Conservation (phyloP, 2,329 filamentous ascomycete genomes). For the Talaromyces sp. region DNA sequence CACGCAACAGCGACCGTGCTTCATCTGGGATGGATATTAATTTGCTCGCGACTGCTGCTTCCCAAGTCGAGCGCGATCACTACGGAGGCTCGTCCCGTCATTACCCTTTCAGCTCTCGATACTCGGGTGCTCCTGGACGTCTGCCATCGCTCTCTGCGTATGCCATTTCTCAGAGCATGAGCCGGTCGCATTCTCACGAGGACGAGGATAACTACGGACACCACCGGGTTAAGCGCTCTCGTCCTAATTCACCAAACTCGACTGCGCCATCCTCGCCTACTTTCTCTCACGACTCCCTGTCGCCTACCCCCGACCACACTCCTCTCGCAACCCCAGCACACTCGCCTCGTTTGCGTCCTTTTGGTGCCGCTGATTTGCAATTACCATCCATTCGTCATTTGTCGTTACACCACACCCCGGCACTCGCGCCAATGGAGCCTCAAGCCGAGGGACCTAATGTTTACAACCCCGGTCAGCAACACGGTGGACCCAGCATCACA, state of each 20-base stretch:
- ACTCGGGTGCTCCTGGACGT: conserved; percentile 52
- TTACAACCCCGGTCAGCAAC: conserved; percentile 56
- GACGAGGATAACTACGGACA: conserved; percentile 54
- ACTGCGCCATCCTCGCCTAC: conserved; percentile 94
- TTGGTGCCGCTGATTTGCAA: conserved; percentile 69
- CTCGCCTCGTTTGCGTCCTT: conserved; percentile 83
- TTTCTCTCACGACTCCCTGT: conserved; percentile 92
- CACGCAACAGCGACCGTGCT: conserved; percentile 30
- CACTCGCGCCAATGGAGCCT: conserved; percentile 69
- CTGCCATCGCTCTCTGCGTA: conserved; percentile 78
- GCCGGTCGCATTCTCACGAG: conserved; percentile 78
- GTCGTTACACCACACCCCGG: conserved; percentile 64
- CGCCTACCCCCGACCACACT: conserved; percentile 95
- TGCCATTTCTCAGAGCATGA: conserved; percentile 77
- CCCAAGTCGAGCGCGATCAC: conserved; percentile 62
- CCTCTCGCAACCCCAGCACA: conserved; percentile 95
- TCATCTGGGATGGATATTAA: conserved; percentile 61
- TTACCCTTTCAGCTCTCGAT: conserved; percentile 50
- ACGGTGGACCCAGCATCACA: conserved; percentile 74
- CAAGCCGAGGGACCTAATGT: conserved; percentile 60
- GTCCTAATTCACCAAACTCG: conserved; percentile 91
- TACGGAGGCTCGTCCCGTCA: conserved; percentile 47
- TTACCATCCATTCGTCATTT: conserved; percentile 80
- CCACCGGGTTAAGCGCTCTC: conserved; percentile 78
- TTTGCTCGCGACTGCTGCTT: conserved; percentile 67